Evolutionary conservation across 768 basidiomycete species (phyloP), one percentile per base, ranked within the genome.

Genomic region (Panellus pusillus): DNA sequence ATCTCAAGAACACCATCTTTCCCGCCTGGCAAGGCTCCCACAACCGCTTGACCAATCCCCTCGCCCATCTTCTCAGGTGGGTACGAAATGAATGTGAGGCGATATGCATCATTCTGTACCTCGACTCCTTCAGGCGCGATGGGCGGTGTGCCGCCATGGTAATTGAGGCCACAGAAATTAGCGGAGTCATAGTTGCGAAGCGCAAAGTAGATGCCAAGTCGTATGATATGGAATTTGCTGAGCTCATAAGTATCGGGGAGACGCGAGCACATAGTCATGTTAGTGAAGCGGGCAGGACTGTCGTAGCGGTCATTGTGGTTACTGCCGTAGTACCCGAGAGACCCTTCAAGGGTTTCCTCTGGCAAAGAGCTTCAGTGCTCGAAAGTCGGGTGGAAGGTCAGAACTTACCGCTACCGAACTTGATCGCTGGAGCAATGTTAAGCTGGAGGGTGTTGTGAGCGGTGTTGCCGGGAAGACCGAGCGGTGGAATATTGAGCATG

Each of bases 401-500:
- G n/a, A n/a, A 43, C 12, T 13, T 32, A 47, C 52, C 27, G 41
- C 52, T 54, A 1, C 32, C 52, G 18, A 18, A 48, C 4, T 8
- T 2, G n/a, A 19, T 40, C 1, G 52, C 46, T 0, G 46, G 46
- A 0, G 52, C 52, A 2, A 44, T 40, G 28, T 54, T 54, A 2
- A 44, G 19, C 12, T 54, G 52, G 2, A 29, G 3, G 1, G 52
- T 43, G 3, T 54, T 36, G 17, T 54, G 39, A 1, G 18, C 52
- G 7, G 36, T 29, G 15, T 54, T 48, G 6, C 36, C 46, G 3
- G 45, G 37, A 1, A 43, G 1, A 3, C 52, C 52, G 13, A 54
- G 12, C 1, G 52, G 46, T 0, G 52, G 52, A 5, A 54, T 47
- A 17, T 54, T 54, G 0, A 54, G 18, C 52, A 54, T 54, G 0